Evolutionary conservation across 2,329 filamentous ascomycete species (phyloP).

Genomic region (Botryotinia narcissicola): DNA sequence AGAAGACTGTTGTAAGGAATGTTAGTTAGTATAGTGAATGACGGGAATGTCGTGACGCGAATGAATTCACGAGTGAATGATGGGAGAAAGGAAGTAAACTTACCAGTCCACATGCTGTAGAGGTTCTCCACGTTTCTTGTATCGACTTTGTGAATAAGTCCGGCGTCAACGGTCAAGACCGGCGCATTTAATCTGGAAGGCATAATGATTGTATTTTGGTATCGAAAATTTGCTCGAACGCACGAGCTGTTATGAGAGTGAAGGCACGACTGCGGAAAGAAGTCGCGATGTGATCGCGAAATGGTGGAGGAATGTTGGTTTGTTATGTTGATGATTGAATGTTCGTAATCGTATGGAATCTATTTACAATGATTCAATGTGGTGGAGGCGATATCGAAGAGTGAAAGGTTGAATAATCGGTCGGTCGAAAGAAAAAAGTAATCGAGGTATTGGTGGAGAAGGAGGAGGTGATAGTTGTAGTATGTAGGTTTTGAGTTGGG

Average conservation of each 20-base stretch:
- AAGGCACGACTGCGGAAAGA: conserved; percentile 33
- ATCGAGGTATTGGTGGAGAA: not conserved
- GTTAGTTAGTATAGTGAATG: conserved; percentile 17
- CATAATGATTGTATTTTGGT: conserved; percentile 53
- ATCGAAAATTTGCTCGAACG: conserved; percentile 33
- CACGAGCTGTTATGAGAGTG: conserved; percentile 33
- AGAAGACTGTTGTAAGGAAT: conserved; percentile 65
- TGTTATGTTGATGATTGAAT: not conserved
- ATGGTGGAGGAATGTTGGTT: conserved; percentile 11
- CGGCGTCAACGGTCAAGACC: conserved; percentile 87
- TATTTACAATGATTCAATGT: not conserved
- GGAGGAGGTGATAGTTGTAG: not conserved
- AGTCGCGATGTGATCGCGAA: conserved; percentile 37
- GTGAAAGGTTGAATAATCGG: not conserved
- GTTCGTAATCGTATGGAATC: not conserved
- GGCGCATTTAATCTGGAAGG: conserved; percentile 79
- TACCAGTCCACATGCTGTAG: conserved; percentile 96
- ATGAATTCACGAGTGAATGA: conserved; percentile 7
- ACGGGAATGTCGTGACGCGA: not conserved
- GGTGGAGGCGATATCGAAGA: not conserved
- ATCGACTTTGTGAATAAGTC: conserved; percentile 91
- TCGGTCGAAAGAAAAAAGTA: not conserved
- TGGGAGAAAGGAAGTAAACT: conserved; percentile 39
- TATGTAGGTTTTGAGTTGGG: not conserved
- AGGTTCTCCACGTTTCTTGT: conserved; percentile 89